A percentile compares a stretch with the other conserved stretches of the same genome.
These are phyloP conservation scores for Talaromyces trachyspermus DNA, from an alignment of 495 filamentous ascomycete species.

Conservation along the genomic window DNA sequence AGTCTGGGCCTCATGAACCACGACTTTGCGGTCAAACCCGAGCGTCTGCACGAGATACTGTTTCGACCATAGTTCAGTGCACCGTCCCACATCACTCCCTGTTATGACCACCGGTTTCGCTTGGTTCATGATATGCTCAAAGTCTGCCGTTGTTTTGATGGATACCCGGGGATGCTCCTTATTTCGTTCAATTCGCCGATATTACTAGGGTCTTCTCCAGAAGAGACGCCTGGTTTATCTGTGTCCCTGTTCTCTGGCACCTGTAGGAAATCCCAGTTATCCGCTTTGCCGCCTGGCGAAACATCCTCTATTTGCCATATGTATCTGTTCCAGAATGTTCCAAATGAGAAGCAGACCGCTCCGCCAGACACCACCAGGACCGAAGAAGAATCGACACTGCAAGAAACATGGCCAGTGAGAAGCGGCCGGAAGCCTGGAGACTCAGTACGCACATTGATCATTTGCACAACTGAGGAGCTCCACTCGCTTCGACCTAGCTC, in stretches of 20 bases:
- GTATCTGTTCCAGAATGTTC: constrained; percentile 63
- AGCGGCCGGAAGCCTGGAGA: constrained; percentile 43
- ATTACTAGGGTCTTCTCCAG: background rate
- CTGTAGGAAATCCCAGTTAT: constrained; percentile 17
- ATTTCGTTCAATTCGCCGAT: background rate
- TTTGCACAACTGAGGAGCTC: constrained; percentile 9
- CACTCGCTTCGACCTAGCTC: constrained; percentile 7
- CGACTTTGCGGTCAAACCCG: constrained; percentile 56
- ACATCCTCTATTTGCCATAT: constrained; percentile 36
- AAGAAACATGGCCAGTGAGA: constrained; percentile 57
- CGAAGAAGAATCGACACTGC: constrained; percentile 32
- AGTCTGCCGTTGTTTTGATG: constrained; percentile 45
- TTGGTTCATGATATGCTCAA: constrained; percentile 48
- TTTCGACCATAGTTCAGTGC: constrained; percentile 59
- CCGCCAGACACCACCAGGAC: constrained; percentile 69
- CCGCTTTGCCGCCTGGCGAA: constrained; percentile 2
- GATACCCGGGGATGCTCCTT: constrained; percentile 37
- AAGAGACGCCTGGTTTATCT: background rate
- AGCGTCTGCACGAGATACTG: constrained; percentile 59
- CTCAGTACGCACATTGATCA: constrained; percentile 16
- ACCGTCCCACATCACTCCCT: constrained; percentile 57
- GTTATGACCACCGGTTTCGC: constrained; percentile 61
- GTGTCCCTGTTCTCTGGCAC: constrained; percentile 8
- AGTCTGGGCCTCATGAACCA: constrained; percentile 59
- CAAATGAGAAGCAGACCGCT: constrained; percentile 85